Evolutionary conservation across 192 early-diverging fungal species (phyloP).

Genomic region (Blastocladiella britannica): DNA sequence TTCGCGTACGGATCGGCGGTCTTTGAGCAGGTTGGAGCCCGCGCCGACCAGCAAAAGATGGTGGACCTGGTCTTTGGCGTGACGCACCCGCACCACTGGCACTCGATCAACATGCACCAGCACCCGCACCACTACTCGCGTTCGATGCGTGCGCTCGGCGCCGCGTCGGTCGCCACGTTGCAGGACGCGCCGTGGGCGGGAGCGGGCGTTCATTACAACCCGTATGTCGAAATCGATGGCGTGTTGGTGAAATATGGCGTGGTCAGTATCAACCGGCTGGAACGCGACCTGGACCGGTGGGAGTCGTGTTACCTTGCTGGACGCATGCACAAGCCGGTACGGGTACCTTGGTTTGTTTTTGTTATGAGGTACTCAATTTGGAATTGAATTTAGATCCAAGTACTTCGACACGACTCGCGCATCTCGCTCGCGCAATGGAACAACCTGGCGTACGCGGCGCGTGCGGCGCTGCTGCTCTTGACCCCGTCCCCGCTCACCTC

Average conservation of each 20-base stretch:
- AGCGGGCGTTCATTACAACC: slow-evolving; percentile 89
- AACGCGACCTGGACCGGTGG: slow-evolving; percentile 82
- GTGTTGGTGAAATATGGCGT: slow-evolving; percentile 93
- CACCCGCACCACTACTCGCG: slow-evolving; percentile 86
- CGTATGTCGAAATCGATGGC: slow-evolving; percentile 70
- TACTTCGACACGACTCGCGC: slow-evolving; percentile 51
- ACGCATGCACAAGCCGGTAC: slow-evolving; percentile 87
- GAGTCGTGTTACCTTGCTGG: slow-evolving; percentile 87
- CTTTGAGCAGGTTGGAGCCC: slow-evolving; percentile 58
- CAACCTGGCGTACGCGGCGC: slow-evolving; percentile 67
- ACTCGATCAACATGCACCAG: slow-evolving; percentile 83
- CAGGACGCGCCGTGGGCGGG: slow-evolving; percentile 56
- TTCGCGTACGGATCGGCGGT: slow-evolving; percentile 93
- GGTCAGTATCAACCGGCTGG: slow-evolving; percentile 67
- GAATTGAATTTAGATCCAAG: slow-evolving; percentile 28
- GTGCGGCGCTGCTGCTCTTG: slow-evolving; percentile 50
- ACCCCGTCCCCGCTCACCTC: not conserved
- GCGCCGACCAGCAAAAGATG: slow-evolving; percentile 29
- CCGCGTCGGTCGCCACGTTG: slow-evolving; percentile 41
- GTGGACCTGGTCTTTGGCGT: slow-evolving; percentile 93
- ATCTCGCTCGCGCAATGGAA: slow-evolving; percentile 54
- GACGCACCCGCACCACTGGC: slow-evolving; percentile 88
- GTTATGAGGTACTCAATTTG: not conserved
- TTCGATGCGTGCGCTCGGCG: slow-evolving; percentile 48
- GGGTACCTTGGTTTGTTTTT: slow-evolving; percentile 5